phyloP scores from a whole-genome alignment of 805 yeast species.

The Citeromyces nyonsensis region DNA sequence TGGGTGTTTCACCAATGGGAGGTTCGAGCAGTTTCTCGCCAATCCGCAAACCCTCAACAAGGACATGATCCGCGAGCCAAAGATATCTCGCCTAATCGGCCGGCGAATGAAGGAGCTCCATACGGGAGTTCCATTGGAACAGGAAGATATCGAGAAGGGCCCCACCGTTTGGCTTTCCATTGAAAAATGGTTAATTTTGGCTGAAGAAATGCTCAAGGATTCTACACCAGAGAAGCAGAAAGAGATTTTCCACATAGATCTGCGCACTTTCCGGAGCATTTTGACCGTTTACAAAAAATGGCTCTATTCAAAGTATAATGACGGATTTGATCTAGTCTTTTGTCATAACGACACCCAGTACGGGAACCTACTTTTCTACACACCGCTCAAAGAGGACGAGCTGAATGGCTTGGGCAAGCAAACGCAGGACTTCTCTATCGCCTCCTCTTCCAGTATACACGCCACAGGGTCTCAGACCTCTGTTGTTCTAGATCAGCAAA shows the following conservation, averaged over 20 bases:
- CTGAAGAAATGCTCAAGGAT: slow-evolving; percentile 23
- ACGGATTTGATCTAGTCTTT: slow-evolving; percentile 39
- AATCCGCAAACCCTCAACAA: slow-evolving; percentile 68
- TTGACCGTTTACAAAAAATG: slow-evolving; percentile 42
- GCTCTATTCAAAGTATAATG: slow-evolving; percentile 37
- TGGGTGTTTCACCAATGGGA: slow-evolving; percentile 85
- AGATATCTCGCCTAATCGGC: slow-evolving; percentile 71
- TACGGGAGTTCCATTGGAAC: slow-evolving; percentile 51
- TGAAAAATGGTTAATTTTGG: slow-evolving; percentile 51
- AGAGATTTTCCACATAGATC: slow-evolving; percentile 25
- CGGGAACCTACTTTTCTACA: slow-evolving; percentile 66
- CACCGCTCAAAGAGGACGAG: slow-evolving; percentile 3
- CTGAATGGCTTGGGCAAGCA: slow-evolving; percentile 1
- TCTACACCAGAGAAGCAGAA: slow-evolving; percentile 18
- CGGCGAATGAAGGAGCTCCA: slow-evolving; percentile 95
- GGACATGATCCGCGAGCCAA: slow-evolving; percentile 59
- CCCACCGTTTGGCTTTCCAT: slow-evolving; percentile 61
- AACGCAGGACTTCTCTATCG: not conserved
- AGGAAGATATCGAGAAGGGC: slow-evolving; percentile 38
- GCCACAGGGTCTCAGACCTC: not conserved
- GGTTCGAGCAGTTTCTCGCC: slow-evolving; percentile 85
- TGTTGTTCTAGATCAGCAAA: not conserved
- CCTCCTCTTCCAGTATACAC: not conserved
- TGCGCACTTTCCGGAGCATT: slow-evolving; percentile 31
- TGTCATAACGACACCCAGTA: slow-evolving; percentile 97